Conservation (phyloP, 192 early-diverging fungal genomes). For the Globomyces pollinis-pini region DNA sequence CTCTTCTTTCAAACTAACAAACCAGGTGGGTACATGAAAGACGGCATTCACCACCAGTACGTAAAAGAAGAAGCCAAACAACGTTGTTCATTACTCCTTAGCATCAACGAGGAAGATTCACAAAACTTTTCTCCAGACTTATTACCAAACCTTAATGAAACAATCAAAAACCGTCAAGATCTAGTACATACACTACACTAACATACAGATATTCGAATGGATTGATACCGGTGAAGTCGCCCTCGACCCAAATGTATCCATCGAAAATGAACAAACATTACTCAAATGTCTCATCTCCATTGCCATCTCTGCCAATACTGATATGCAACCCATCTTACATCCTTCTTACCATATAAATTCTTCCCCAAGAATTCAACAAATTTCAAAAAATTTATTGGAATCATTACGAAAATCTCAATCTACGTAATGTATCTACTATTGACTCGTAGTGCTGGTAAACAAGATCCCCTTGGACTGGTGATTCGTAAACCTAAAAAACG, state of each 20-base stretch:
- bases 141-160: neutral
- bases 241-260: neutral
- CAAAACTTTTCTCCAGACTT: neutral
- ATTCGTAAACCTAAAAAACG: neutral
- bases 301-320: constrained; percentile 5
- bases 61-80: neutral
- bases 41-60: neutral
- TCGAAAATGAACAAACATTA: constrained; percentile 3
- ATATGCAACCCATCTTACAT: constrained; percentile 4
- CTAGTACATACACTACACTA: neutral
- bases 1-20: too few species aligned
- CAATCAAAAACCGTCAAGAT: neutral
- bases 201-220: neutral
- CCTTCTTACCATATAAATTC: neutral
- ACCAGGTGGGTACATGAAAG: too few species aligned
- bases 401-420: neutral
- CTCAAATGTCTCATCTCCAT: neutral
- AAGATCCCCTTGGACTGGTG: neutral
- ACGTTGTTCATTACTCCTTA: neutral
- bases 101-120: neutral
- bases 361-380: constrained; percentile 5
- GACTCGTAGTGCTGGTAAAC: neutral
- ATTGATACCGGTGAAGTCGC: constrained; percentile 8
- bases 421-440: neutral
- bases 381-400: neutral